Conservation (phyloP, 2,329 filamentous ascomycete genomes). For the Aspergillus aculeatinus region DNA sequence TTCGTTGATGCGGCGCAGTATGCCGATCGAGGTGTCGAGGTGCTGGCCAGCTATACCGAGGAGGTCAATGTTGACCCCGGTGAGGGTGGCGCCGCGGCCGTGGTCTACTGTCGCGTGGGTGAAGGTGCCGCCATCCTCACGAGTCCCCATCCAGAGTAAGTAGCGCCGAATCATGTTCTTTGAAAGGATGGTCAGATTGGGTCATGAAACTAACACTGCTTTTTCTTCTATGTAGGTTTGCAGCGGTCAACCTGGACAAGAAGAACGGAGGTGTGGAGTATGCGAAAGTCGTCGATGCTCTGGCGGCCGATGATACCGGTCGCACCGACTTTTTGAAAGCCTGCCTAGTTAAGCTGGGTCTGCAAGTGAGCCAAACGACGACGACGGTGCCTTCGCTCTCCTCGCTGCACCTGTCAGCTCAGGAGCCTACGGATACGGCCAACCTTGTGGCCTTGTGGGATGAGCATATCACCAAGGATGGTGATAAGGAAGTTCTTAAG, state of each 20-base stretch:
- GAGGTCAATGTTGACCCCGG: slow-evolving; percentile 74
- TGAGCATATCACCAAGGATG: slow-evolving; percentile 65
- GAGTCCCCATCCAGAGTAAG: slow-evolving; percentile 88
- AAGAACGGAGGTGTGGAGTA: slow-evolving; percentile 69
- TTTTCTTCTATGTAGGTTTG: slow-evolving; percentile 61
- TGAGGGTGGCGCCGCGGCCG: slow-evolving; percentile 65
- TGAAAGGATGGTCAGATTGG: slow-evolving; percentile 10
- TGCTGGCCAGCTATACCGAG: slow-evolving; percentile 77
- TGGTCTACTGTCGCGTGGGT: slow-evolving; percentile 80
- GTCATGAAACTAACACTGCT: neutral
- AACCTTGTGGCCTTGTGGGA: slow-evolving; percentile 63
- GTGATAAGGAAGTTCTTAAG: slow-evolving; percentile 69
- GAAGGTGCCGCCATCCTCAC: slow-evolving; percentile 77
- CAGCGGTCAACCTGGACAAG: slow-evolving; percentile 71
- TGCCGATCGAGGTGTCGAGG: slow-evolving; percentile 66
- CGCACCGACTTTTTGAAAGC: slow-evolving; percentile 75
- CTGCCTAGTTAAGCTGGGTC: slow-evolving; percentile 74
- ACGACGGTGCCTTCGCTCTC: slow-evolving; percentile 76
- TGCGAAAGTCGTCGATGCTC: slow-evolving; percentile 63
- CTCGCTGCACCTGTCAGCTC: slow-evolving; percentile 74
- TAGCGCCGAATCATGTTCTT: slow-evolving; percentile 17
- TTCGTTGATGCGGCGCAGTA: slow-evolving; percentile 76
- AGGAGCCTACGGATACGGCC: slow-evolving; percentile 64
- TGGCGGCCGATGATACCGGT: slow-evolving; percentile 67
- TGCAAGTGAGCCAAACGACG: slow-evolving; percentile 71